A percentile compares a stretch with the other conserved stretches of the same genome.
phyloP scores from a whole-genome alignment of 2,329 filamentous ascomycete species.

The Clonostachys sp. region DNA sequence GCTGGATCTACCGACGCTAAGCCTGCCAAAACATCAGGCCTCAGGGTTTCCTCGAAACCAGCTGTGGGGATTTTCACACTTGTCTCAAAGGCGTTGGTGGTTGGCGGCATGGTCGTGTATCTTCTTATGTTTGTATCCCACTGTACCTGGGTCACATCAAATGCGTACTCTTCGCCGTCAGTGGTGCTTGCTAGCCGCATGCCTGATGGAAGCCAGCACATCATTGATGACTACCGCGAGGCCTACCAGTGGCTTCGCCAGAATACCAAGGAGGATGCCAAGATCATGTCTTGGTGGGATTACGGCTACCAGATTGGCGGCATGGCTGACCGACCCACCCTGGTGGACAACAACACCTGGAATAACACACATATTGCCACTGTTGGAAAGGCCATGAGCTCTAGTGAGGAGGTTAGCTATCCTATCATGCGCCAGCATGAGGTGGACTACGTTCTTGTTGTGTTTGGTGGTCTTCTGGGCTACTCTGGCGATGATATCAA shows the following conservation, averaged over 20 bases:
- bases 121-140: slow-evolving; percentile 92
- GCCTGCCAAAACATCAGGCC: slow-evolving; percentile 36
- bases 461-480: slow-evolving; percentile 91
- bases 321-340: slow-evolving; percentile 94
- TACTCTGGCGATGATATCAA: slow-evolving; percentile 99
- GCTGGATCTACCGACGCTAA: slow-evolving; percentile 41
- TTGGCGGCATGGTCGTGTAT: slow-evolving; percentile 69
- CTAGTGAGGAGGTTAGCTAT: slow-evolving; percentile 95
- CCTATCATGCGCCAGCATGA: slow-evolving; percentile 98
- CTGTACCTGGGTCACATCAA: slow-evolving; percentile 99
- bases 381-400: slow-evolving; percentile 98
- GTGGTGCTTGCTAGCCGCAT: slow-evolving; percentile 90
- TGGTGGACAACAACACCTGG: slow-evolving; percentile 99
- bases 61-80: slow-evolving; percentile 78
- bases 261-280: slow-evolving; percentile 91
- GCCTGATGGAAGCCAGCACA: slow-evolving; percentile 93
- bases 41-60: slow-evolving; percentile 69
- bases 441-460: slow-evolving; percentile 96
- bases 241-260: slow-evolving; percentile 99
- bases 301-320: slow-evolving; percentile 99
- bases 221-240: slow-evolving; percentile 98
- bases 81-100: slow-evolving; percentile 75
- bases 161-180: slow-evolving; percentile 96
- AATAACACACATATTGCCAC: slow-evolving; percentile 99
- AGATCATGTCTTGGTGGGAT: slow-evolving; percentile 99